These are phyloP conservation scores for Pseudocohnilembus persalinus DNA, from an alignment of 169 alveolate species.

Conservation along the genomic window DNA sequence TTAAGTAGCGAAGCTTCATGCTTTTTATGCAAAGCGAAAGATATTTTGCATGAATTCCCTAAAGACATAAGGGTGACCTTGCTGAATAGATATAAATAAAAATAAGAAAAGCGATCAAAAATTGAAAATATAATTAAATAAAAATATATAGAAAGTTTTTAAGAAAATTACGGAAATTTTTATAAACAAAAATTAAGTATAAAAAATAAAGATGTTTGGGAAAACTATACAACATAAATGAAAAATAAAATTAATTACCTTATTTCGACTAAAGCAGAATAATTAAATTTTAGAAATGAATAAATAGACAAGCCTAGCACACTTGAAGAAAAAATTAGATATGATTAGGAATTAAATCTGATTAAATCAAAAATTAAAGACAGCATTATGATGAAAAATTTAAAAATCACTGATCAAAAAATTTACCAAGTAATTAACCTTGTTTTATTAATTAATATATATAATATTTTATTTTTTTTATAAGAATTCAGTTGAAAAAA, in stretches of 20 bases:
- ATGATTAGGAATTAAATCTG: not conserved
- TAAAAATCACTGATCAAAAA: not conserved
- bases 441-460: too few relatives aligned
- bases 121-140: too few relatives aligned
- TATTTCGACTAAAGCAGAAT: not conserved
- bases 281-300: too few relatives aligned
- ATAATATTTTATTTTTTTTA: too few relatives aligned
- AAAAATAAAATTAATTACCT: not conserved
- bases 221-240: not conserved
- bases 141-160: not conserved
- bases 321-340: not conserved
- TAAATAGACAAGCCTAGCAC: too few relatives aligned
- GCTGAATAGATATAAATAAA: not conserved
- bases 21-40: not conserved
- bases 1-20: not conserved
- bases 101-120: not conserved
- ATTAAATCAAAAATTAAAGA: not conserved
- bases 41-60: not conserved
- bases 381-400: not conserved
- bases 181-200: not conserved
- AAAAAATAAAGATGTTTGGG: not conserved
- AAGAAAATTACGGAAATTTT: not conserved
- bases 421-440: too few relatives aligned
- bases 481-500: not conserved
- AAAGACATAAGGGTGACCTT: not conserved